phyloP scores from a whole-genome alignment of 1,284 basidiomycete genomes.

The Trichosporon inkin region DNA sequence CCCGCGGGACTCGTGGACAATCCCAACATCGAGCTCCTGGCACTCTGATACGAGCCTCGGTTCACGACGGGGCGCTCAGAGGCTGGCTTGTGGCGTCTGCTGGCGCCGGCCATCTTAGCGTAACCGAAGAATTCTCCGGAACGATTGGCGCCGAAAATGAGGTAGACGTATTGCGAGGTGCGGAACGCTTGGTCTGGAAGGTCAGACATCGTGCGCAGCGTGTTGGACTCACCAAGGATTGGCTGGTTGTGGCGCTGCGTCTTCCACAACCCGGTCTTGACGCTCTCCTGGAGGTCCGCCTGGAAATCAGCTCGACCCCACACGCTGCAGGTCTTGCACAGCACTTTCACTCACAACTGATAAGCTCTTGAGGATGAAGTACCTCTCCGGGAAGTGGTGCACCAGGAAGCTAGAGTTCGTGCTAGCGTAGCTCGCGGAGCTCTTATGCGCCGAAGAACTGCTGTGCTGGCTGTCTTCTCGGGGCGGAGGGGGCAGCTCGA shows the following conservation, averaged over 20 bases:
- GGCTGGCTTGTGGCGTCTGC: conserved; percentile 17
- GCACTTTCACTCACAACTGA: conserved; percentile 62
- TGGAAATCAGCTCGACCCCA: conserved; percentile 41
- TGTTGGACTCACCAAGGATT: conserved; percentile 53
- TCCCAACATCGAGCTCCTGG: not conserved
- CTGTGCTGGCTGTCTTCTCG: conserved; percentile 12
- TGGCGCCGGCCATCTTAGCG: conserved; percentile 57
- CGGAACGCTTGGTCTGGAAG: conserved; percentile 76
- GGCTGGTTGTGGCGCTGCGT: conserved; percentile 92
- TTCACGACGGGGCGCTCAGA: not conserved
- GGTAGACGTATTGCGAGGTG: conserved; percentile 75
- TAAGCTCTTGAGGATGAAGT: conserved; percentile 87
- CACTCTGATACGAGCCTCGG: conserved; percentile 1
- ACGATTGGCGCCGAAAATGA: conserved; percentile 89
- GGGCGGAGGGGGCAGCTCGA: conserved; percentile 29
- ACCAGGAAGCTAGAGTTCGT: conserved; percentile 57
- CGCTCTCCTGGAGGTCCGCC: conserved; percentile 78
- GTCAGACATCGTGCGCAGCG: not conserved
- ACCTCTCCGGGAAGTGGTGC: conserved; percentile 75
- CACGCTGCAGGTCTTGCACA: not conserved
- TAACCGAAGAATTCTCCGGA: conserved; percentile 76
- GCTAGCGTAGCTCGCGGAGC: conserved; percentile 58
- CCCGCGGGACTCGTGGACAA: not conserved
- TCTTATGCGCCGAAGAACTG: conserved; percentile 39
- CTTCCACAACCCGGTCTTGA: conserved; percentile 78